Evolutionary conservation across 441 rosid genomes (phyloP).

Genomic region (Jatropha multifida): DNA sequence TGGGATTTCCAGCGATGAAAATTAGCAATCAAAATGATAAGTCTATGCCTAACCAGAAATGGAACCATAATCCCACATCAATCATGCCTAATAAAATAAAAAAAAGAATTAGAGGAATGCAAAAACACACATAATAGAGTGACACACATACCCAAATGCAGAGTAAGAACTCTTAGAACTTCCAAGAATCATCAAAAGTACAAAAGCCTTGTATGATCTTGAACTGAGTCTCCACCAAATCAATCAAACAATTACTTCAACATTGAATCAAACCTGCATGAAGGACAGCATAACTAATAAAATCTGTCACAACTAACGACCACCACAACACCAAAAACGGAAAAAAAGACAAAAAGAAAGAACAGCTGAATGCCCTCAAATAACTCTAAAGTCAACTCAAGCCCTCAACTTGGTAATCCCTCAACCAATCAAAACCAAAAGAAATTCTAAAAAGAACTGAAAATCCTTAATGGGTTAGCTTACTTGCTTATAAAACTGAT

Average conservation of each 20-base stretch:
- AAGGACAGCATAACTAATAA: neutral
- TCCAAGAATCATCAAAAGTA: neutral
- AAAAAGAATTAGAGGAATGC: neutral
- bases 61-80: conserved; percentile 16
- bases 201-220: conserved; percentile 1
- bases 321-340: no score
- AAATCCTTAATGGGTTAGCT: conserved; percentile 35
- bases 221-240: conserved; percentile 19
- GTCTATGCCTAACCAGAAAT: conserved; percentile 1
- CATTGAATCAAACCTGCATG: conserved; percentile 2
- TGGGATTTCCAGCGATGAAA: conserved; percentile 19
- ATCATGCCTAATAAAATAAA: conserved; percentile 9
- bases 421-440: conserved; percentile 9
- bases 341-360: no score
- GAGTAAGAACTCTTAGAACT: conserved; percentile 6
- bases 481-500: conserved; percentile 53
- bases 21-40: conserved; percentile 4
- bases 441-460: conserved; percentile 22
- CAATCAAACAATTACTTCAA: neutral
- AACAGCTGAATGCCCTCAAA: conserved; percentile 9
- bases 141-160: conserved; percentile 1
- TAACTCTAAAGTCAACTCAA: conserved; percentile 12
- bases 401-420: conserved; percentile 19
- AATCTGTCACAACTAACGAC: neutral
- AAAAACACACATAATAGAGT: neutral